Conservation (phyloP, 768 basidiomycete genomes). For the Hygrophorus russula region DNA sequence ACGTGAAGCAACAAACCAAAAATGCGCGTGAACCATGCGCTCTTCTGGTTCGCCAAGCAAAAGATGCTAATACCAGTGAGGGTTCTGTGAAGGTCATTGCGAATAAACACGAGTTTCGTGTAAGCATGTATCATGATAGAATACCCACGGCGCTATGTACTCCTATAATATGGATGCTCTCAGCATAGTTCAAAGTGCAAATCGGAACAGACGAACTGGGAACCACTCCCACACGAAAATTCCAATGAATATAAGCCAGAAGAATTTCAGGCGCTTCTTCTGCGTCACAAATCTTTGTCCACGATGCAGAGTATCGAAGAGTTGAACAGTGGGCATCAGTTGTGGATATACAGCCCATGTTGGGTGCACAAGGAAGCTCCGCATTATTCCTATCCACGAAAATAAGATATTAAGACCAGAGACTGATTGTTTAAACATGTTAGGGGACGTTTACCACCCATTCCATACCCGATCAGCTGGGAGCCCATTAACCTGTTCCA, state of each 20-base stretch:
- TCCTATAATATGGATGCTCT: constrained; percentile 6
- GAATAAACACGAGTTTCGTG: no score
- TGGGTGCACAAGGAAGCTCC: constrained; percentile 41
- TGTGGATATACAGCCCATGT: constrained; percentile 36
- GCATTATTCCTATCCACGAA: constrained; percentile 24
- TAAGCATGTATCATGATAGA: no score
- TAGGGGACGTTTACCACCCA: no score
- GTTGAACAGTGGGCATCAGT: constrained; percentile 22
- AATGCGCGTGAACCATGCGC: constrained; percentile 37
- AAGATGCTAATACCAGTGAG: constrained; percentile 53
- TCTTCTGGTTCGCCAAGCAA: constrained; percentile 40
- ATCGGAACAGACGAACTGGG: constrained; percentile 21
- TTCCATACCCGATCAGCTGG: no score
- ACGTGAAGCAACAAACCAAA: constrained; percentile 27
- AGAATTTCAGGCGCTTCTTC: constrained; percentile 45
- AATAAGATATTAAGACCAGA: constrained; percentile 8
- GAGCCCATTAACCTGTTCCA: no score
- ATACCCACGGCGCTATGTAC: no score
- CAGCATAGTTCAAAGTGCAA: no score
- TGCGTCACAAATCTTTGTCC: constrained; percentile 31
- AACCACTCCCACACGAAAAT: constrained; percentile 51
- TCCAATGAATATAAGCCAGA: constrained; percentile 39
- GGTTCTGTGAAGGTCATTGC: constrained; percentile 14
- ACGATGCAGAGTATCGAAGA: constrained; percentile 36
- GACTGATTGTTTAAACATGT: constrained; percentile 17